A percentile compares a stretch with the other conserved stretches of the same genome.
phyloP scores from a whole-genome alignment of 75 land plant species.

The Picea sitchensis region DNA sequence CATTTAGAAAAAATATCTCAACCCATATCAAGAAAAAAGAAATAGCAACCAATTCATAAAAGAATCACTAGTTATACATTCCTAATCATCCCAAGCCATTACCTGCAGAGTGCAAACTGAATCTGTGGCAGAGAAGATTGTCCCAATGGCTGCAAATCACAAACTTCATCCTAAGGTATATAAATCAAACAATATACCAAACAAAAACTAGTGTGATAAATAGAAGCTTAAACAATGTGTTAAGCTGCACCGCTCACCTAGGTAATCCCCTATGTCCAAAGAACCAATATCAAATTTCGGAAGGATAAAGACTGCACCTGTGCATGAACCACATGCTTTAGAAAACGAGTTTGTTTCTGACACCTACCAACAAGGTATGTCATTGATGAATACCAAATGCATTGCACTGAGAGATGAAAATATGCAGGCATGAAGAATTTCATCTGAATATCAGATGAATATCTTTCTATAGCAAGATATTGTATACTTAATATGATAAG shows the following conservation, averaged over 20 bases:
- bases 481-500: no score
- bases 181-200: not conserved
- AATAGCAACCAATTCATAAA: not conserved
- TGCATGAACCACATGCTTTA: not conserved
- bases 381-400: no score
- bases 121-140: slow-evolving; percentile 64
- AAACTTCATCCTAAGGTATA: not conserved
- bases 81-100: not conserved
- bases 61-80: no score
- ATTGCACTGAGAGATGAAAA: no score
- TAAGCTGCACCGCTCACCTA: slow-evolving; percentile 5
- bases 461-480: no score
- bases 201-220: not conserved
- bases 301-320: slow-evolving; percentile 14
- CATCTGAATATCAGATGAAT: no score
- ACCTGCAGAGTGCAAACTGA: slow-evolving; percentile 63
- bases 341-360: no score
- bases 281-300: not conserved
- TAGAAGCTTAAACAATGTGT: not conserved
- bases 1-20: not conserved
- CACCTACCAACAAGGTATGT: no score
- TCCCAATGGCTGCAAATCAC: slow-evolving; percentile 39
- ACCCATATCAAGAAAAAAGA: slow-evolving; percentile 1
- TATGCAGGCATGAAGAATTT: no score
- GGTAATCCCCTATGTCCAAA: slow-evolving; percentile 6